Percentiles rank a stretch among this genome's conserved stretches.
Conservation (phyloP, 2,329 filamentous ascomycete species). For the Claviceps citrina region DNA sequence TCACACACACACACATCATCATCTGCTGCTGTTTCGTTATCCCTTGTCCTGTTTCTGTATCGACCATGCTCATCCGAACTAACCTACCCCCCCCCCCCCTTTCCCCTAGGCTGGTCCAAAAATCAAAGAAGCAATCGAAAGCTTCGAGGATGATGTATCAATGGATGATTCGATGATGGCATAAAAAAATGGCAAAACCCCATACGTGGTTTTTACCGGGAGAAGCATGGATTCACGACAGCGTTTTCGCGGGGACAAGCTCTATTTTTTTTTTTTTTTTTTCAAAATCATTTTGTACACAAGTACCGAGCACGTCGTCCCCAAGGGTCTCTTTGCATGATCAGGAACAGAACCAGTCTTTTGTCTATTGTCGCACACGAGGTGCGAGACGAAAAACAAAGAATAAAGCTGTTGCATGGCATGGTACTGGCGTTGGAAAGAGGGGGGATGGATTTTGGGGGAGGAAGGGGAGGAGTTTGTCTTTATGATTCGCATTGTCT, state of each 20-base stretch:
- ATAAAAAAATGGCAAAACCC: constrained; percentile 22
- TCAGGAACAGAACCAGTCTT: neutral
- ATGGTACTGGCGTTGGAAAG: too few species aligned
- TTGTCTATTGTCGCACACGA: neutral
- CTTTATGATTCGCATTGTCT: too few species aligned
- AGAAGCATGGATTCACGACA: constrained; percentile 14
- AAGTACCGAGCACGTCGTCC: neutral
- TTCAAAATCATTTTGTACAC: neutral
- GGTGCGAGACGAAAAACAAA: too few species aligned
- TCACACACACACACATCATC: neutral
- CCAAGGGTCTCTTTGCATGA: neutral
- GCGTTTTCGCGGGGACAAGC: constrained; percentile 5
- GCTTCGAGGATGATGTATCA: constrained; percentile 64
- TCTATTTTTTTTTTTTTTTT: too few species aligned
- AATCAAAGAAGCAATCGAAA: constrained; percentile 95
- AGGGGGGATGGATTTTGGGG: too few species aligned
- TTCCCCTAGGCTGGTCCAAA: constrained; percentile 60
- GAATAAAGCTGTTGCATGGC: too few species aligned
- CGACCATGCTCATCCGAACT: too few species aligned
- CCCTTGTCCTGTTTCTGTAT: too few species aligned
- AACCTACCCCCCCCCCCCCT: too few species aligned
- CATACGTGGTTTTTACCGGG: neutral
- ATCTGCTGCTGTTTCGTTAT: too few species aligned
- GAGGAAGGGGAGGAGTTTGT: too few species aligned
- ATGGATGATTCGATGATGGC: constrained; percentile 51